A percentile compares a stretch with the other conserved stretches of the same genome.
Evolutionary conservation across 768 basidiomycete genomes (phyloP).

Genomic region (Boletus patriciae): DNA sequence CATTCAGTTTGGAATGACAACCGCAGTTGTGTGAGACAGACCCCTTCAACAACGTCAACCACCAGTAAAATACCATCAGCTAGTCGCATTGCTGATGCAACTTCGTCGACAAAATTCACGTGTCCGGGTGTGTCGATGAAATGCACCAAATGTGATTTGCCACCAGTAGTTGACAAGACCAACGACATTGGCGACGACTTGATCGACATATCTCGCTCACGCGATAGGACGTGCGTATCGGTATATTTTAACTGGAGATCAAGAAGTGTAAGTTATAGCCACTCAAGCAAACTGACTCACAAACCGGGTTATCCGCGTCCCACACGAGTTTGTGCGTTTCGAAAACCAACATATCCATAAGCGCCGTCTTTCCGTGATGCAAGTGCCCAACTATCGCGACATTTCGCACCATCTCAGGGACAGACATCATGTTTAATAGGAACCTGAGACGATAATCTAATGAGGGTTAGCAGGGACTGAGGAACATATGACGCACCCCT

Average conservation of each 20-base stretch:
- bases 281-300: constrained; percentile 29
- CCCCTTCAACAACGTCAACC: constrained; percentile 98
- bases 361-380: constrained; percentile 96
- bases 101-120: constrained; percentile 98
- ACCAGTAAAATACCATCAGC: constrained; percentile 91
- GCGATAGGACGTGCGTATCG: constrained; percentile 88
- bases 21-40: constrained; percentile 40
- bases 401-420: constrained; percentile 94
- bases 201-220: constrained; percentile 88
- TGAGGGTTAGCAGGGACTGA: constrained; percentile 3
- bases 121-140: constrained; percentile 97
- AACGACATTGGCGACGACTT: constrained; percentile 98
- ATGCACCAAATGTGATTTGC: constrained; percentile 93
- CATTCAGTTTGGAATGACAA: constrained; percentile 12
- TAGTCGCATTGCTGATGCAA: constrained; percentile 81
- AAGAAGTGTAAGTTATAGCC: constrained; percentile 23
- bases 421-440: constrained; percentile 84
- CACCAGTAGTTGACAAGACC: constrained; percentile 75
- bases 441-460: constrained; percentile 55
- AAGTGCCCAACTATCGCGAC: constrained; percentile 95
- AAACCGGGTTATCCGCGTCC: constrained; percentile 87
- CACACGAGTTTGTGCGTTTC: constrained; percentile 95
- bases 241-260: constrained; percentile 81
- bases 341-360: constrained; percentile 96
- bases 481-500: constrained; percentile 60